phyloP scores from a whole-genome alignment of 768 basidiomycete species.

The Fomitopsis pulvina region DNA sequence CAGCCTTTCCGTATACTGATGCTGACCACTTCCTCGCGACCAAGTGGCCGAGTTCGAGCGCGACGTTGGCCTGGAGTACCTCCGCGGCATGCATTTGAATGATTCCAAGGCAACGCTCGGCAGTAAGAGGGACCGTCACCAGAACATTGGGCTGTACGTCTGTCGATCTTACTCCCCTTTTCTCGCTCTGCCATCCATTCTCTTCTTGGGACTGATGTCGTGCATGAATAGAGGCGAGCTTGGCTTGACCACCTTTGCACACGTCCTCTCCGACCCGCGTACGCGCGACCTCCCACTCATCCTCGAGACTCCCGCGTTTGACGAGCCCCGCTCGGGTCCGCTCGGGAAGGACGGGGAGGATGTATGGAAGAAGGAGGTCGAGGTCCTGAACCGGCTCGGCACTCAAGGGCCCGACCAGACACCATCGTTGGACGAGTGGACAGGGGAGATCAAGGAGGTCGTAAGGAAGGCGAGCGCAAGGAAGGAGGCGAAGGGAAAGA shows the following conservation, averaged over 20 bases:
- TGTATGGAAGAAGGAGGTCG: constrained; percentile 72
- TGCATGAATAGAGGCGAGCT: constrained; percentile 51
- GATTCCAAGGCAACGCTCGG: constrained; percentile 64
- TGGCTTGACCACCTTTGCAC: constrained; percentile 53
- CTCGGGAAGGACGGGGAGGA: constrained; percentile 31
- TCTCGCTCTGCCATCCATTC: background rate
- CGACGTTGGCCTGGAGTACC: constrained; percentile 64
- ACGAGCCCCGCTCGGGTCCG: constrained; percentile 20
- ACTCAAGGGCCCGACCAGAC: background rate
- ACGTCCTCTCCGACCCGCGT: constrained; percentile 63
- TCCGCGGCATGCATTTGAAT: constrained; percentile 82
- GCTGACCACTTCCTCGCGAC: too few species aligned
- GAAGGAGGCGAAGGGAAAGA: constrained; percentile 11
- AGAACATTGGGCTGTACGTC: constrained; percentile 76
- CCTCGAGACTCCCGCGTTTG: constrained; percentile 75
- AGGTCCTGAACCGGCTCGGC: constrained; percentile 42
- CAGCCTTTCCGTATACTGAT: background rate
- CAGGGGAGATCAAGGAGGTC: constrained; percentile 11
- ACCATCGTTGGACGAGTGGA: constrained; percentile 6
- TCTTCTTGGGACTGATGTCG: background rate
- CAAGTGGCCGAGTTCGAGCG: constrained; percentile 59
- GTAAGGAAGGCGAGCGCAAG: constrained; percentile 11
- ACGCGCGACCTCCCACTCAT: constrained; percentile 69
- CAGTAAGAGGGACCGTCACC: constrained; percentile 72
- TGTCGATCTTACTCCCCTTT: background rate